Evolutionary conservation across 352 stramenopile genomes (phyloP).

Genomic region (Pythium biforme): DNA sequence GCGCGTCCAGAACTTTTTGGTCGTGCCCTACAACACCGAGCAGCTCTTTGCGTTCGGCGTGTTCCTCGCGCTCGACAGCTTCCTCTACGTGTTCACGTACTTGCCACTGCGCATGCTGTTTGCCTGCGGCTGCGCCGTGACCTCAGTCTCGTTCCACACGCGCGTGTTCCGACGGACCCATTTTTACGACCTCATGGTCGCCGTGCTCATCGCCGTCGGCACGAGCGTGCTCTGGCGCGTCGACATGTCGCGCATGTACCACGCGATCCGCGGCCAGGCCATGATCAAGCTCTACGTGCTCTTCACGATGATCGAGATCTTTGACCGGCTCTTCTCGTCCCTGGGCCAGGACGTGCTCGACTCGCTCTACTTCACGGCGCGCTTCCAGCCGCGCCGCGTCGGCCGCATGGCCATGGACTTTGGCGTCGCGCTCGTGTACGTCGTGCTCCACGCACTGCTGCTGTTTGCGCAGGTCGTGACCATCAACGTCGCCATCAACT

Average conservation of each 20-base stretch:
- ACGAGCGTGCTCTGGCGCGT: constrained; percentile 80
- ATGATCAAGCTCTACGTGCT: constrained; percentile 99
- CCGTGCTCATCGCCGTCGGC: constrained; percentile 76
- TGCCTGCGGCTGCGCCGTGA: constrained; percentile 68
- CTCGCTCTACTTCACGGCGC: constrained; percentile 90
- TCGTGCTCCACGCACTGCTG: constrained; percentile 92
- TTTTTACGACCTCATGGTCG: constrained; percentile 92
- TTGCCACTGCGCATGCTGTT: constrained; percentile 91
- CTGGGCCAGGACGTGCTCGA: constrained; percentile 97
- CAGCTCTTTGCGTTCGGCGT: constrained; percentile 93
- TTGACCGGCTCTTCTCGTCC: constrained; percentile 95
- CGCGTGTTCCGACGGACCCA: constrained; percentile 83
- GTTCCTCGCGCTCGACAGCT: constrained; percentile 95
- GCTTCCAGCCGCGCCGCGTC: constrained; percentile 74
- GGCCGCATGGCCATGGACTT: constrained; percentile 78
- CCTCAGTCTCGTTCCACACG: constrained; percentile 62
- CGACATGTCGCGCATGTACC: constrained; percentile 97
- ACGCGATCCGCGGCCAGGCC: constrained; percentile 96
- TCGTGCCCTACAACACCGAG: constrained; percentile 70
- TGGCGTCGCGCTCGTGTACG: constrained; percentile 69
- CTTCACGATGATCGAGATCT: constrained; percentile 98
- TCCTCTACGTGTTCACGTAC: constrained; percentile 97
- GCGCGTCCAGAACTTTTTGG: constrained; percentile 82
- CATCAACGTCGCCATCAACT: constrained; percentile 97
- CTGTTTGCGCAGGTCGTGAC: constrained; percentile 97